Evolutionary conservation across 2,329 filamentous ascomycete species (phyloP).

Genomic region (Colletotrichum sp.): DNA sequence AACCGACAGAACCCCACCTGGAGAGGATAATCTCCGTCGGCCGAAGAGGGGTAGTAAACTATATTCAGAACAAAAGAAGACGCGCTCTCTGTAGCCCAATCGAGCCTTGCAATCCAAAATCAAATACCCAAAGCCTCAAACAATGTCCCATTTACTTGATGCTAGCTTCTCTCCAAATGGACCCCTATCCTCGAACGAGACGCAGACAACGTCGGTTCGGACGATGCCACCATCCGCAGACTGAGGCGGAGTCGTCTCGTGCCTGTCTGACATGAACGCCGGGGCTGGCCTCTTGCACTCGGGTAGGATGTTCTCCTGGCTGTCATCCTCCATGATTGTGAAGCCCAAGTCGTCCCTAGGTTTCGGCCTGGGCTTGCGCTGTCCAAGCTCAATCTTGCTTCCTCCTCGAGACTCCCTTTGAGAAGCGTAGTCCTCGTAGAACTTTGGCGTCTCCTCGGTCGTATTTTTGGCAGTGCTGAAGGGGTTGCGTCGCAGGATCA

Average conservation of each 20-base stretch:
- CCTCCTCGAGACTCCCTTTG: background rate
- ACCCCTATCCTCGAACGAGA: constrained; percentile 1
- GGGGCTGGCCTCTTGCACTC: background rate
- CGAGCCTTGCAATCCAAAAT: background rate
- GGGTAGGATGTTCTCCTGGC: constrained; percentile 18
- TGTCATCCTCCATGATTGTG: constrained; percentile 20
- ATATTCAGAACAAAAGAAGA: background rate
- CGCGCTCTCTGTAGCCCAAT: background rate
- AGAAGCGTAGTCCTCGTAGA: background rate
- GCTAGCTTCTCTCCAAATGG: background rate
- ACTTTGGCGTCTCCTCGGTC: background rate
- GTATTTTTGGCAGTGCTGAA: background rate
- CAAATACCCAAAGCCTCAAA: background rate
- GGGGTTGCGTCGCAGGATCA: background rate
- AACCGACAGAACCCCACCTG: background rate
- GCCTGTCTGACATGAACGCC: background rate
- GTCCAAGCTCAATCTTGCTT: constrained; percentile 11
- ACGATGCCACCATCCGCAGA: background rate
- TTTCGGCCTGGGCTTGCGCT: constrained; percentile 11
- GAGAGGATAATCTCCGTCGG: background rate
- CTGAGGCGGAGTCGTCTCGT: background rate
- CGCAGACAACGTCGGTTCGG: constrained; percentile 13
- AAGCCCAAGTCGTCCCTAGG: constrained; percentile 14
- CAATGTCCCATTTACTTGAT: background rate
- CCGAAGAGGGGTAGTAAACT: background rate